These are phyloP conservation scores for Exsudoporus frostii DNA, from an alignment of 768 basidiomycete genomes.

Conservation along the genomic window DNA sequence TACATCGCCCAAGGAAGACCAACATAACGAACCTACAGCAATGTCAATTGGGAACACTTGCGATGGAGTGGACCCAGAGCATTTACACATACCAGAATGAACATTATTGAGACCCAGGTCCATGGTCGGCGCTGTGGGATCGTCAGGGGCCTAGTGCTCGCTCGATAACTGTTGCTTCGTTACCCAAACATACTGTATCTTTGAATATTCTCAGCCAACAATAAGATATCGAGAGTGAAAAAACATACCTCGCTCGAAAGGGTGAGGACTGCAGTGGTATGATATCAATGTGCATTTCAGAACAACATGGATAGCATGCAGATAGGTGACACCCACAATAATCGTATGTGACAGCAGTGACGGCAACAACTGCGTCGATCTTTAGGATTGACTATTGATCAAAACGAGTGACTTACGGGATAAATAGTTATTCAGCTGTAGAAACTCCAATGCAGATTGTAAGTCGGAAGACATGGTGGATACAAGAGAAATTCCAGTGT, in stretches of 20 bases:
- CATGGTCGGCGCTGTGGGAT: not conserved
- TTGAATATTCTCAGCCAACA: not conserved
- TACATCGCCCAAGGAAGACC: not conserved
- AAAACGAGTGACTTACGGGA: not conserved
- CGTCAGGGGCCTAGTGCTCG: not conserved
- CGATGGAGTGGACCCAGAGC: no score
- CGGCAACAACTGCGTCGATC: not conserved
- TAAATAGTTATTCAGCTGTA: no score
- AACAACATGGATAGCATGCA: not conserved
- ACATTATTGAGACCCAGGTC: constrained; percentile 1
- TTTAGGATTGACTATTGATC: not conserved
- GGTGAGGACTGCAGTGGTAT: constrained; percentile 1
- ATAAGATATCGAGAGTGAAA: not conserved
- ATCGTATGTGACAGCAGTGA: constrained; percentile 1
- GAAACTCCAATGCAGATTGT: no score
- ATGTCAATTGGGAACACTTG: not conserved
- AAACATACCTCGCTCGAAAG: constrained; percentile 4
- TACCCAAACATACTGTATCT: constrained; percentile 16
- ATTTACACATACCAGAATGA: not conserved
- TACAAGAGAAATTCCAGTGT: no score
- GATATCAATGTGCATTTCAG: not conserved
- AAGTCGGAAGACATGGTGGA: no score
- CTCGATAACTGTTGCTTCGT: not conserved
- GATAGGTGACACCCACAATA: not conserved
- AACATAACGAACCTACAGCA: not conserved